Base-by-base conservation (phyloP, 495 filamentous ascomycete genomes). In the Elasticomyces elasticus region DNA sequence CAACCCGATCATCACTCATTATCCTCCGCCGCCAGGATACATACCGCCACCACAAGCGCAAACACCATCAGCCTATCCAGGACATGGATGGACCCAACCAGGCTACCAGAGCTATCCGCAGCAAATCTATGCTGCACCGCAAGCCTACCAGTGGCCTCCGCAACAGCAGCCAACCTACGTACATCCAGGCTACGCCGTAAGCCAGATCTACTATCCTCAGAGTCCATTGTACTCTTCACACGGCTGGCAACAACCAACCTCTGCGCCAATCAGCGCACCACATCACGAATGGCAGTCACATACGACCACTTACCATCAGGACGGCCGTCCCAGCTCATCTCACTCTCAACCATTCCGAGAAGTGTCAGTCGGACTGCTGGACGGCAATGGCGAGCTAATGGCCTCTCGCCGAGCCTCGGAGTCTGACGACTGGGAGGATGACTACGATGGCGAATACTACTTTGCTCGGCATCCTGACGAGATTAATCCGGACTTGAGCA, bases 11-110 rank as follows among this genome's bases (percentile, higher is more conserved):
- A 69, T 71, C 52, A 71, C 69, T 5, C 50, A 62, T 25, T 71
- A 69, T 45, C 55, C 67, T 28, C 69, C 69, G 15, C 69, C 69
- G 22, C 69, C 67, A 27, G 67, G 67, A 3, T 71, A 71, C 61
- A 60, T 51, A 37, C 61, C 56, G 15, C 66, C 64, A 30, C 58
- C 55, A 24, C 58, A 58, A 33, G 52, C 58, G 13, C 46, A 44
- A 13, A 44, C 54, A 7, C 46, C 50, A 25, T 56, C 41, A 19
- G 58, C 59, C 1, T 24, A 47, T 22, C 60, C 55, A 30, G 42
- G n/a, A 1, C 37, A 56, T 24, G 48, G 56, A 19, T 60, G 47
- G 25, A 24, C 31, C 17, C 60, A 59, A 26, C 43, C 56, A 26
- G 43, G 41, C 35, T 56, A 62, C 22, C 43, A n/a, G 17, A 24